Base-by-base conservation (phyloP, 2,329 filamentous ascomycete genomes). In the Cytospora schulzeri region DNA sequence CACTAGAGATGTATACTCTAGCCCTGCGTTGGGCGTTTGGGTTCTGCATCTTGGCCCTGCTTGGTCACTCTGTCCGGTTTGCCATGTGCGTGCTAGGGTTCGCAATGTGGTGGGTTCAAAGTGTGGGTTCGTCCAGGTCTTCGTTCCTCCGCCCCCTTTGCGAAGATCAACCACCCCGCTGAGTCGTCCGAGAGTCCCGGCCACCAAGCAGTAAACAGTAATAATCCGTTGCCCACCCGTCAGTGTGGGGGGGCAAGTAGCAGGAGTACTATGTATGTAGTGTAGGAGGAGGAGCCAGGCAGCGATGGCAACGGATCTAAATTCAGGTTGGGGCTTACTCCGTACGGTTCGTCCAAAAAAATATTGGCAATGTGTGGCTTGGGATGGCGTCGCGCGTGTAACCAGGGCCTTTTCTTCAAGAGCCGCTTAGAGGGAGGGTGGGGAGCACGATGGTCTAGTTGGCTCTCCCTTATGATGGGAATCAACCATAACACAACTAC, bases 71-170 rank as follows among this genome's bases (percentile, higher is more conserved):
- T 63, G n/a, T 57, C 28, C 50, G 26, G 31, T 45, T 28, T 52
- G 56, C 56, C 28, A 48, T 63, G 55, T 63, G 56, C 55, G 54
- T 33, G 50, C 54, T 35, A 48, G 61, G 61, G 52, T 59, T 15
- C 50, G 55, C 19, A n/a, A 41, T 41, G 17, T 41, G 33, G 58
- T 56, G 29, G 45, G 22, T 48, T 4, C 19, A 2, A 45, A 14
- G 45, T 19, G 41, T 48, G 45, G 45, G n/a, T 22, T 24, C 45
- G n/a, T 14, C 33, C 12, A 11, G n/a, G 22, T 24, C 22, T 24
- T 45, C n/a, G 38, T n/a, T 45, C 38, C 38, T n/a, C 17, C 7
- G 19, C 38, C n/a, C 38, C 19, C 7, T 45, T 45, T n/a, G 9
- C 17, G 45, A 48, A 14, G 45, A 48, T 24, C 8, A 9, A 14